Conservation (phyloP, 192 early-diverging fungal species). For the Coemansia sp. region DNA sequence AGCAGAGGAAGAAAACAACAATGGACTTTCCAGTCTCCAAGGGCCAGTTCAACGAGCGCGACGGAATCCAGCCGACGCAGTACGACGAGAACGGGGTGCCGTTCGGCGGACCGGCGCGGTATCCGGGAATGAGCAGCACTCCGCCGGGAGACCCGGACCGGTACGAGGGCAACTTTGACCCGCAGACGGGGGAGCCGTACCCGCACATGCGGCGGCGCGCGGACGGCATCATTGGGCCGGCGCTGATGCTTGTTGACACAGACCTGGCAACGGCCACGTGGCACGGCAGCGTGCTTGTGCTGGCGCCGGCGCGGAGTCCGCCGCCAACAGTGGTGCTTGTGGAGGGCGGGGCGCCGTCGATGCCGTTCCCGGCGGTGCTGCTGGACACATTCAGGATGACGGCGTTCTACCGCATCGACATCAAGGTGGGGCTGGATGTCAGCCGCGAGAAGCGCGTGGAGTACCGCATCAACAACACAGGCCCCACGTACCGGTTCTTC, state of each 20-base stretch:
- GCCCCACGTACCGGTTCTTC: slow-evolving; percentile 54
- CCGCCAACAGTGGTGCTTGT: slow-evolving; percentile 44
- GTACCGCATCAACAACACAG: slow-evolving; percentile 52
- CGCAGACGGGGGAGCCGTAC: slow-evolving; percentile 43
- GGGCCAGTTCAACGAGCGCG: slow-evolving; percentile 28
- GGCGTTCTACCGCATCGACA: slow-evolving; percentile 64
- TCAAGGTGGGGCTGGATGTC: slow-evolving; percentile 55
- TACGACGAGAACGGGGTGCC: slow-evolving; percentile 48
- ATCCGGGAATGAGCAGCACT: slow-evolving; percentile 18
- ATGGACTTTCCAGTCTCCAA: slow-evolving; percentile 52
- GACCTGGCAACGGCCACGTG: slow-evolving; percentile 55
- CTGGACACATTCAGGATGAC: slow-evolving; percentile 64
- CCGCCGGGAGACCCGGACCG: slow-evolving; percentile 26
- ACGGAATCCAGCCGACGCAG: slow-evolving; percentile 22
- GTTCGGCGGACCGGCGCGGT: slow-evolving; percentile 45
- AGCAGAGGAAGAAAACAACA: not conserved
- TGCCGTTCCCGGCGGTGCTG: slow-evolving; percentile 30
- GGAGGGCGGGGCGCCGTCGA: slow-evolving; percentile 32
- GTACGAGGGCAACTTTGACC: slow-evolving; percentile 56
- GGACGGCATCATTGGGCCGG: slow-evolving; percentile 57
- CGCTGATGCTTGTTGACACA: slow-evolving; percentile 59
- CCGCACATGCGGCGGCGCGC: slow-evolving; percentile 37
- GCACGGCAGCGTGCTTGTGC: slow-evolving; percentile 59
- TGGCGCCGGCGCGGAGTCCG: slow-evolving; percentile 32
- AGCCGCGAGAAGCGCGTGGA: slow-evolving; percentile 39